Base-by-base conservation (phyloP, 2,329 filamentous ascomycete species). In the Paracamarosporium sp. region DNA sequence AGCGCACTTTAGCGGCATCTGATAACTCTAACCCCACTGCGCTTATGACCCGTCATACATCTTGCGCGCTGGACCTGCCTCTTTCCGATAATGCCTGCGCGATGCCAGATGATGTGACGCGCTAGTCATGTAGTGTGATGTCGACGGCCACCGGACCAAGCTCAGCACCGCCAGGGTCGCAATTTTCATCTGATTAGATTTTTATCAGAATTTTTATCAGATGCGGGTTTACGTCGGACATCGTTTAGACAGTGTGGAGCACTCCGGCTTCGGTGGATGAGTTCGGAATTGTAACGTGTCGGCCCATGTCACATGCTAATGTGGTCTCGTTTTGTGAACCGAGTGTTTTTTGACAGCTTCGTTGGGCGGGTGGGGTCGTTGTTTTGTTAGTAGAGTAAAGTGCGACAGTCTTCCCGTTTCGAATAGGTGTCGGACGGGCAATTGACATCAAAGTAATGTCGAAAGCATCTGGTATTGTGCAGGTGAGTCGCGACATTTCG, bases 1-100 rank as follows among this genome's bases (percentile, higher is more conserved):
- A 55, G 59, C 46, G 53, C 44, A 51, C 40, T 17, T 50, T 64
- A 65, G 60, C 53, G 65, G 56, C 59, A 75, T 75, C 71, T 72
- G 72, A 74, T 74, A 76, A 75, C 59, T 57, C 46, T 61, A 62
- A 62, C 46, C 59, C 44, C 31, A 53, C 46, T 36, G 41, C 53
- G 59, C 31, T 40, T 50, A 20, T 17, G 33, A 55, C 35, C 44
- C 51, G 55, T 15, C 25, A n/a, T 22, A 28, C 22, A 36, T 20
- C 24, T 56, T 61, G 61, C 53, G 40, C 55, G 25, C 55, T 62
- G 64, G 64, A 68, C 55, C 56, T 68, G 57, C 67, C 60, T 59
- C 15, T 60, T 65, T 28, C 15, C 62, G 68, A 28, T 59, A 35
- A 30, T n/a, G n/a, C 40, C 45, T 50, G 52, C 53, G 41, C 45